Evolutionary conservation across 495 filamentous ascomycete species (phyloP), one percentile per base, ranked within the genome.

Genomic region (Ascobolus immersus): DNA sequence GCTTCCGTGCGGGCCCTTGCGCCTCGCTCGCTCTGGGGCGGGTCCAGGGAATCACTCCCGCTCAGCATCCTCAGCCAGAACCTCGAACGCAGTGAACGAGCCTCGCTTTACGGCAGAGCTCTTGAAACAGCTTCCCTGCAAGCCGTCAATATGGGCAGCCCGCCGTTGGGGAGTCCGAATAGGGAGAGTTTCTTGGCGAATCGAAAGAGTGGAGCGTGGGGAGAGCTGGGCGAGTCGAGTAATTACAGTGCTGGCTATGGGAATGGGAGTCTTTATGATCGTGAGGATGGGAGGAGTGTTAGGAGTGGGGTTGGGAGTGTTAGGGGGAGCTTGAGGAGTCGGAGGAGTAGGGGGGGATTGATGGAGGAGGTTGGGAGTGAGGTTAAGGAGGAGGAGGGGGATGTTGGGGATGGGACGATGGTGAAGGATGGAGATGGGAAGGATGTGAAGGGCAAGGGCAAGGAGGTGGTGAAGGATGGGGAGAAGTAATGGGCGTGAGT

Each of bases 1-100:
- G 89, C 89, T 2, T 92, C 81, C 0, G 74, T 93, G 12, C 78
- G 86, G 27, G 86, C 79, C 2, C 62, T 96, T 17, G 78, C 86
- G 1, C 86, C 86, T 0, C 89, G 80, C 0, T 90, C 79, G 0
- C 55, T 92, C 1, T 96, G 79, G 60, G 86, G 86, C 13, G 82
- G 82, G 13, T 82, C 75, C 43, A 59, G 71, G 18, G 86, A 96
- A 49, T 78, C 71, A 18, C 59, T 96, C 2, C 86, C 86, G 1
- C 55, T 96, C 18, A 89, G 77, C 49, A 70, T 93, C 1, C 65
- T 96, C 10, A 86, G 77, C 37, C n/a, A n/a, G n/a, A n/a, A n/a
- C n/a, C n/a, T n/a, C n/a, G n/a, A n/a, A n/a, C n/a, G n/a, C n/a
- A n/a, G n/a, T n/a, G n/a, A n/a, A n/a, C n/a, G n/a, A n/a, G 69